Evolutionary conservation across 768 basidiomycete genomes (phyloP).

Genomic region (Astraeus odoratus): DNA sequence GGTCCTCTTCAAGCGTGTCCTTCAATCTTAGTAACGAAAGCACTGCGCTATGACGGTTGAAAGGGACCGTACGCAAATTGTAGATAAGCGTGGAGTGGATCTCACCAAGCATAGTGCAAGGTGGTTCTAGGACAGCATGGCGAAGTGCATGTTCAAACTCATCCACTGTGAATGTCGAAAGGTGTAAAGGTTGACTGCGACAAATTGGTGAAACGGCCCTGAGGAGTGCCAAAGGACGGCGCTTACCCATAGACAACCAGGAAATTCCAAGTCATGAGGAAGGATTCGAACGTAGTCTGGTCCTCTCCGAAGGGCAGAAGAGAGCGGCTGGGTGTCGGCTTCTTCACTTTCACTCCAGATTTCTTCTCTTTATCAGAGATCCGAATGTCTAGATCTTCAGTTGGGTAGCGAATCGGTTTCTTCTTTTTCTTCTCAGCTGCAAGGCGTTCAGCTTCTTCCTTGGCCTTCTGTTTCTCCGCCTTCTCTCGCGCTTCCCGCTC

Average conservation of each 20-base stretch:
- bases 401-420: constrained; percentile 86
- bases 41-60: constrained; percentile 68
- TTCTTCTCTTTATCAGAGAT: constrained; percentile 79
- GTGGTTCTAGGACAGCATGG: constrained; percentile 61
- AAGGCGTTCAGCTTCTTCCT: constrained; percentile 65
- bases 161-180: constrained; percentile 88
- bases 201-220: constrained; percentile 1
- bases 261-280: constrained; percentile 93
- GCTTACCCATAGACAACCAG: constrained; percentile 87
- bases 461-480: constrained; percentile 55
- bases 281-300: constrained; percentile 66
- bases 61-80: constrained; percentile 76
- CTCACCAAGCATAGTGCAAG: constrained; percentile 77
- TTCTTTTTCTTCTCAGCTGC: constrained; percentile 82
- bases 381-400: constrained; percentile 83
- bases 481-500: constrained; percentile 68
- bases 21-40: constrained; percentile 48
- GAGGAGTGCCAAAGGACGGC: constrained; percentile 6
- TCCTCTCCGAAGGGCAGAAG: constrained; percentile 64
- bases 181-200: constrained; percentile 72
- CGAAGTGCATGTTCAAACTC: constrained; percentile 86
- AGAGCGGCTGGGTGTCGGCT: constrained; percentile 57
- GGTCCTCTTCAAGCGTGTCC: constrained; percentile 36
- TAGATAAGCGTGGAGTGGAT: constrained; percentile 87
- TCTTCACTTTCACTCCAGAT: constrained; percentile 59